phyloP scores from a whole-genome alignment of 208 protist genomes.

The Wallacemonas collosoma region DNA sequence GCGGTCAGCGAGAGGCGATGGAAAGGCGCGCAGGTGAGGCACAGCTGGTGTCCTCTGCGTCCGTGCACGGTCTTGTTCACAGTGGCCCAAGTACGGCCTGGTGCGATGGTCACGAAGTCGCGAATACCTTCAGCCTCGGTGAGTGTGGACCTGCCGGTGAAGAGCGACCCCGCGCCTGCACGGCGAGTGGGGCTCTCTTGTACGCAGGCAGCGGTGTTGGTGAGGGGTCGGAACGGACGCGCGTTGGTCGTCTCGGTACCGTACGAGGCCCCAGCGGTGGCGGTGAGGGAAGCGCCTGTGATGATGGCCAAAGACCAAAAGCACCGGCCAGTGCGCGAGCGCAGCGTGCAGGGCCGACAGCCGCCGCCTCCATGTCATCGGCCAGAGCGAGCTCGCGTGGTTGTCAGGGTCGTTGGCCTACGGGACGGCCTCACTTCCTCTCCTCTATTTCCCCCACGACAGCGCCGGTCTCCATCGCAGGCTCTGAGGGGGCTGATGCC shows the following conservation, averaged over 20 bases:
- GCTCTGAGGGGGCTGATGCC: not conserved
- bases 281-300: no score
- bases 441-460: not conserved
- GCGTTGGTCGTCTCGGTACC: no score
- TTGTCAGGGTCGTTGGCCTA: not conserved
- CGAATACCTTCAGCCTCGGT: not conserved
- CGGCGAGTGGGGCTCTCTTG: not conserved
- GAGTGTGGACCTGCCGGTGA: not conserved
- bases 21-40: not conserved
- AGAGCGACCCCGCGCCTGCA: constrained; percentile 2
- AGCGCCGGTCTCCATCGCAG: not conserved
- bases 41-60: not conserved
- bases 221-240: no score
- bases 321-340: constrained; percentile 2
- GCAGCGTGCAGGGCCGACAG: not conserved
- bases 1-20: not conserved
- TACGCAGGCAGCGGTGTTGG: not conserved
- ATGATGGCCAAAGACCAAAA: constrained; percentile 4
- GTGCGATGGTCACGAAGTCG: not conserved
- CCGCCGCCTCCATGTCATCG: not conserved
- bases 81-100: not conserved
- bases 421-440: constrained; percentile 6
- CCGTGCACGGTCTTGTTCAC: no score
- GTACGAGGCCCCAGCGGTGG: no score
- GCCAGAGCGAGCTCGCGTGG: not conserved